A percentile compares a stretch with the other conserved stretches of the same genome.
Evolutionary conservation across 1,139 yeast species (phyloP).

Genomic region (Hemisphaericaspora subhashii): DNA sequence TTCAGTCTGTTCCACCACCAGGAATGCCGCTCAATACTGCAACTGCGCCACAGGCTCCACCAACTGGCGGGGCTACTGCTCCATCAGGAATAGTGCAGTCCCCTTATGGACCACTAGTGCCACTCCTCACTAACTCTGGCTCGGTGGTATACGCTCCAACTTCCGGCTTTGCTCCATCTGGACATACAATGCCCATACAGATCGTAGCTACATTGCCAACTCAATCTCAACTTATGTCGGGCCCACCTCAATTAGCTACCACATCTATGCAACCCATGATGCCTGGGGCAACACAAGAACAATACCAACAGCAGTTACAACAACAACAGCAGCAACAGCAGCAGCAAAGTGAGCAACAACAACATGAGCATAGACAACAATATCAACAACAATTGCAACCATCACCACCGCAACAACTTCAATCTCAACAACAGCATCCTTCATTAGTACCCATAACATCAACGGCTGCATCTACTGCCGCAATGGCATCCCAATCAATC

Average conservation of each 20-base stretch:
- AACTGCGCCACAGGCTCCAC: background rate
- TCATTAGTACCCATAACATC: conserved; percentile 15
- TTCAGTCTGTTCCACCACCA: conserved; percentile 4
- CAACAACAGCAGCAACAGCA: conserved; percentile 2
- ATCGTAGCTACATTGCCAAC: conserved; percentile 6
- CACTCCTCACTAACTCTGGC: conserved; percentile 28
- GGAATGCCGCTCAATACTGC: conserved; percentile 5
- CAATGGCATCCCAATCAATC: conserved; percentile 15
- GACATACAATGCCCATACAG: conserved; percentile 5
- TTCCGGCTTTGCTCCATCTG: conserved; percentile 7
- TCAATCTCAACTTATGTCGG: background rate
- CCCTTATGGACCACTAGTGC: conserved; percentile 39
- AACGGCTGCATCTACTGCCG: conserved; percentile 15
- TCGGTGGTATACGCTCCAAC: conserved; percentile 19
- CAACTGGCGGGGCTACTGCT: conserved; percentile 6
- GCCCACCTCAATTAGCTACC: conserved; percentile 1
- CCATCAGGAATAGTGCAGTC: conserved; percentile 22
- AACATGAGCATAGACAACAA: conserved; percentile 5
- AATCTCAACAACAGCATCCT: conserved; percentile 10
- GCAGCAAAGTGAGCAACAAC: conserved; percentile 5
- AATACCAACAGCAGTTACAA: background rate
- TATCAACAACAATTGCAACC: conserved; percentile 3
- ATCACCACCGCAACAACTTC: conserved; percentile 8
- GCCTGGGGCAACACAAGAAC: background rate
- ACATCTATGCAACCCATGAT: background rate